These are phyloP conservation scores for Huiozyma naganishii DNA, from an alignment of 805 yeast species.

Conservation along the genomic window DNA sequence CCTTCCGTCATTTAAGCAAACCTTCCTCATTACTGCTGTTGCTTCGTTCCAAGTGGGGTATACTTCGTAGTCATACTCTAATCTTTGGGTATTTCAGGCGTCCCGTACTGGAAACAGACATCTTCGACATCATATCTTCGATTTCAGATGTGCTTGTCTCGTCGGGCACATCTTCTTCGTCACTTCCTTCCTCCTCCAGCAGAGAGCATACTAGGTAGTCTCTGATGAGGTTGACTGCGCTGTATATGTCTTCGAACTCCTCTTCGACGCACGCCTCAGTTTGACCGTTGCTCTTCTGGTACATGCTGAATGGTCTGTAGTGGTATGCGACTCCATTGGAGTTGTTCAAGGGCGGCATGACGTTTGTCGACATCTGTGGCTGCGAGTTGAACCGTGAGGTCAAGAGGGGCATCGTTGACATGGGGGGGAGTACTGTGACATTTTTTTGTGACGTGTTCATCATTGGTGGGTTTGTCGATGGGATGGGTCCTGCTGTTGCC, in stretches of 20 bases:
- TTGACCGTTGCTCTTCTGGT: constrained; percentile 13
- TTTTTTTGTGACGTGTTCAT: background rate
- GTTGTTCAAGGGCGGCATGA: background rate
- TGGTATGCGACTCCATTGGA: background rate
- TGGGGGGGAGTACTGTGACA: constrained; percentile 7
- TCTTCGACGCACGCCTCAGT: constrained; percentile 3
- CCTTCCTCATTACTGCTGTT: too few relatives aligned
- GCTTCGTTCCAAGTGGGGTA: too few relatives aligned
- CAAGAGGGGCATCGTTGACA: constrained; percentile 11
- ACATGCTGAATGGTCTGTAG: constrained; percentile 10
- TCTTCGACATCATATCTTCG: background rate
- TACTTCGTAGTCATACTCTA: background rate
- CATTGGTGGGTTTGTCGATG: background rate
- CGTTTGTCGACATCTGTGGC: background rate
- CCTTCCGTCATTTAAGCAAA: too few relatives aligned
- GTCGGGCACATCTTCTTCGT: constrained; percentile 1
- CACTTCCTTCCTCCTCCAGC: constrained; percentile 19
- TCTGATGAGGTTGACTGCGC: constrained; percentile 15
- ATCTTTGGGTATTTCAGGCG: constrained; percentile 8
- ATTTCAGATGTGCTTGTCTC: background rate
- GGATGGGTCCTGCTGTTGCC: background rate
- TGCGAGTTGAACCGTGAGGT: constrained; percentile 3
- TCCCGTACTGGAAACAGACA: too few relatives aligned
- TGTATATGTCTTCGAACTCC: constrained; percentile 10
- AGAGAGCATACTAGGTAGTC: constrained; percentile 23